Evolutionary conservation across 1,284 basidiomycete species (phyloP).

Genomic region (Naganishia sp.): DNA sequence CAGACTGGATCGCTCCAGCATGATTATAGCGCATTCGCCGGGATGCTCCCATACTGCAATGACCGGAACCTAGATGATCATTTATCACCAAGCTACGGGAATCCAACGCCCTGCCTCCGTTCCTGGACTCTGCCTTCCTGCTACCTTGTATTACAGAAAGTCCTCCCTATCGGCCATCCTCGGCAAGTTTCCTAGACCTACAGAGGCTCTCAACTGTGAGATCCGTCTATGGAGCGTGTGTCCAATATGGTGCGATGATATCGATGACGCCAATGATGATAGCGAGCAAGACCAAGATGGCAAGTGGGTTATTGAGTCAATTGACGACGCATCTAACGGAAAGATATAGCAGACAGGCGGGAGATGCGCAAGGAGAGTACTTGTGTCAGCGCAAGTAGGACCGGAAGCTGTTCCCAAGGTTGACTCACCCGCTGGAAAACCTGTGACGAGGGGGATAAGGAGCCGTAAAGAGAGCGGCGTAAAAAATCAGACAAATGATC

Average conservation of each 20-base stretch:
- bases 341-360: slow-evolving; percentile 11
- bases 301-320: slow-evolving; percentile 31
- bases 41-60: too few species aligned
- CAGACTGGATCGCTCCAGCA: too few species aligned
- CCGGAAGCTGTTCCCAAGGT: slow-evolving; percentile 4
- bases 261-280: slow-evolving; percentile 5
- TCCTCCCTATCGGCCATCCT: not conserved
- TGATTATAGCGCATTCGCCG: too few species aligned
- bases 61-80: too few species aligned
- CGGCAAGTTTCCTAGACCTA: not conserved
- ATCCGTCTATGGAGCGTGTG: not conserved
- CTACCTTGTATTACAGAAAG: too few species aligned
- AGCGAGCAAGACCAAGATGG: slow-evolving; percentile 3
- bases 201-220: not conserved
- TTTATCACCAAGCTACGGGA: too few species aligned
- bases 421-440: slow-evolving; percentile 38
- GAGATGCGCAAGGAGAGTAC: not conserved
- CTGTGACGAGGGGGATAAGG: slow-evolving; percentile 10
- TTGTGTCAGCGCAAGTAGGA: slow-evolving; percentile 11
- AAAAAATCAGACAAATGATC: too few species aligned
- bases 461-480: slow-evolving; percentile 5
- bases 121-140: too few species aligned
- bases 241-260: not conserved
- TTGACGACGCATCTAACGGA: slow-evolving; percentile 38
- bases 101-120: too few species aligned